A percentile compares a stretch with the other conserved stretches of the same genome.
Conservation (phyloP, 2,329 filamentous ascomycete species). For the Diplodia intermedia region DNA sequence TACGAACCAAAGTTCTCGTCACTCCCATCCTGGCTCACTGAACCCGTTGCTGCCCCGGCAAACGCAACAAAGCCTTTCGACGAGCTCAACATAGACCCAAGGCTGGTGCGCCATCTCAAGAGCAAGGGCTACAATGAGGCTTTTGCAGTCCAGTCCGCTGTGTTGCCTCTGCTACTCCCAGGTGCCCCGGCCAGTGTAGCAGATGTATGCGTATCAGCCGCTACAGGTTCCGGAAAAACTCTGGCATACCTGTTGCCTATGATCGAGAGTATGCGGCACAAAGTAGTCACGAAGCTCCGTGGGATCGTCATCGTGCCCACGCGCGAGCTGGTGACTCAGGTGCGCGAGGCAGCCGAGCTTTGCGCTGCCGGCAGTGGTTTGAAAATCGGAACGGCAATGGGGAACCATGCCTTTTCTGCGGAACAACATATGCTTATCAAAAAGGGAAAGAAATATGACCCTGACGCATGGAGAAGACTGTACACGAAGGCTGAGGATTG, state of each 20-base stretch:
- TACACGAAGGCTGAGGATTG: slow-evolving; percentile 52
- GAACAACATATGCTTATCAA: slow-evolving; percentile 70
- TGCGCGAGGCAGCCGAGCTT: slow-evolving; percentile 72
- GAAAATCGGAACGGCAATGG: slow-evolving; percentile 81
- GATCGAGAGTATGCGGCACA: slow-evolving; percentile 74
- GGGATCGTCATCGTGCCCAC: slow-evolving; percentile 90
- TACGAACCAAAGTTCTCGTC: slow-evolving; percentile 75
- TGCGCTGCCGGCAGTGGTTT: slow-evolving; percentile 75
- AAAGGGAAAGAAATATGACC: slow-evolving; percentile 67
- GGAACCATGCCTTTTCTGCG: slow-evolving; percentile 74
- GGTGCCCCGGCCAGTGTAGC: slow-evolving; percentile 67
- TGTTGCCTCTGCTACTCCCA: slow-evolving; percentile 80
- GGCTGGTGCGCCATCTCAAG: slow-evolving; percentile 67
- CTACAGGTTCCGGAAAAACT: slow-evolving; percentile 95
- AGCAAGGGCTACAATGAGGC: slow-evolving; percentile 74
- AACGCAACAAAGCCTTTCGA: slow-evolving; percentile 67
- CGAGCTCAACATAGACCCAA: slow-evolving; percentile 67
- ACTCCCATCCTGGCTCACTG: slow-evolving; percentile 79
- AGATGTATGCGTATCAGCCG: slow-evolving; percentile 88
- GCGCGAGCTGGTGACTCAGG: slow-evolving; percentile 87
- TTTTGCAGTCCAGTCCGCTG: slow-evolving; percentile 79
- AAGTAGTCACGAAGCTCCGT: slow-evolving; percentile 70
- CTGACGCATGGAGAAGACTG: slow-evolving; percentile 60
- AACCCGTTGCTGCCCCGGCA: slow-evolving; percentile 72
- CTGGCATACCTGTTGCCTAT: slow-evolving; percentile 89